A percentile compares a stretch with the other conserved stretches of the same genome.
Evolutionary conservation across 2,329 filamentous ascomycete genomes (phyloP).

Genomic region (Neoarthrinium moseri): DNA sequence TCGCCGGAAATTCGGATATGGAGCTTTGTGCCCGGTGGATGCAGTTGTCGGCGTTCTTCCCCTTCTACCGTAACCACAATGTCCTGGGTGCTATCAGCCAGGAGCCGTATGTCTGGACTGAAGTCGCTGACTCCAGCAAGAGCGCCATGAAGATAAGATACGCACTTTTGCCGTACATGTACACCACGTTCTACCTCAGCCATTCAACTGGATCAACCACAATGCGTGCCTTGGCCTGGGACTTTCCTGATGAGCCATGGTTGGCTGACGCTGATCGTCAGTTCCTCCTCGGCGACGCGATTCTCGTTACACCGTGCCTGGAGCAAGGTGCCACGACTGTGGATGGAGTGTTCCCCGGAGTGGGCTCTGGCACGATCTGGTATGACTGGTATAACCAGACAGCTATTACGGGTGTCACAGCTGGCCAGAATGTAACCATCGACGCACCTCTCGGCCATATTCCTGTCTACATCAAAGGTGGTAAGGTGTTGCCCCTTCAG

Average conservation of each 20-base stretch:
- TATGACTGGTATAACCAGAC: constrained; percentile 79
- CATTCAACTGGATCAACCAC: constrained; percentile 67
- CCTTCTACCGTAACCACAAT: constrained; percentile 79
- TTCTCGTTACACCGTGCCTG: constrained; percentile 68
- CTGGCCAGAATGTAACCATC: constrained; percentile 39
- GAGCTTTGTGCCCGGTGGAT: constrained; percentile 76
- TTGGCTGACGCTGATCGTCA: constrained; percentile 67
- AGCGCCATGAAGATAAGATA: constrained; percentile 71
- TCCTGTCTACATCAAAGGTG: constrained; percentile 69
- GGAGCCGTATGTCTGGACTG: constrained; percentile 70
- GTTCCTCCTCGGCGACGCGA: constrained; percentile 66
- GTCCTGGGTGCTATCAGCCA: constrained; percentile 58
- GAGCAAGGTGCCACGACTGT: constrained; percentile 61
- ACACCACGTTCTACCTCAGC: constrained; percentile 69
- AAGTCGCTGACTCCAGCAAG: constrained; percentile 63
- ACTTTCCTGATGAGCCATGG: constrained; percentile 69
- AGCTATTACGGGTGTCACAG: constrained; percentile 37
- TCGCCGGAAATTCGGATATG: constrained; percentile 64
- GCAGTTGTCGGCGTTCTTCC: constrained; percentile 72
- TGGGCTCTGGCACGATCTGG: constrained; percentile 60
- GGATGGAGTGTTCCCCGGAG: constrained; percentile 68
- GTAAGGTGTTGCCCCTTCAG: constrained; percentile 65
- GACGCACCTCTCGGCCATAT: constrained; percentile 61
- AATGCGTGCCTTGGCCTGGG: constrained; percentile 72
- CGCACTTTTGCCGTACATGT: constrained; percentile 70